Evolutionary conservation across 768 basidiomycete species (phyloP).

Genomic region (Termitomyces sp.): DNA sequence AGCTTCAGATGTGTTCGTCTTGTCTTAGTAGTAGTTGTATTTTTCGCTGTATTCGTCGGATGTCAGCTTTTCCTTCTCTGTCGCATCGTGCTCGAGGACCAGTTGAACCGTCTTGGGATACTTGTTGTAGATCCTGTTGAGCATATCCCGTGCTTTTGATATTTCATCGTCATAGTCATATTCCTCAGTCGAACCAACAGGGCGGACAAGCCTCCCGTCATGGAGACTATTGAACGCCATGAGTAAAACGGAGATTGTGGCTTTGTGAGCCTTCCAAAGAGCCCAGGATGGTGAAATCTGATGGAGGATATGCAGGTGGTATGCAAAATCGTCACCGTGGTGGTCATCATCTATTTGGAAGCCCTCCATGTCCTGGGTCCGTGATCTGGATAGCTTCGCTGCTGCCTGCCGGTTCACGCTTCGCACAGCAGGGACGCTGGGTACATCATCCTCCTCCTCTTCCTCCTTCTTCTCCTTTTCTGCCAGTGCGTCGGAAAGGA

Average conservation of each 20-base stretch:
- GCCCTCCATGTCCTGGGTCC: conserved; percentile 11
- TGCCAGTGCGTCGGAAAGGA: conserved; percentile 29
- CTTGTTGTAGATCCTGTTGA: conserved; percentile 40
- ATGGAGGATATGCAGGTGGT: conserved; percentile 54
- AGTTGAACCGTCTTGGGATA: conserved; percentile 42
- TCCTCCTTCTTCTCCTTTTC: background rate
- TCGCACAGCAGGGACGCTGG: conserved; percentile 25
- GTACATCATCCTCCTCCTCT: conserved; percentile 15
- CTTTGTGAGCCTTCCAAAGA: conserved; percentile 57
- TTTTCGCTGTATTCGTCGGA: conserved; percentile 20
- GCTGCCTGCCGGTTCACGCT: conserved; percentile 17
- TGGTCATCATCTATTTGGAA: conserved; percentile 11
- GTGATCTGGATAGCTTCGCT: conserved; percentile 11
- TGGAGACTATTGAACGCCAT: conserved; percentile 42
- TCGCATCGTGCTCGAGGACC: conserved; percentile 27
- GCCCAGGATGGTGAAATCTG: conserved; percentile 62
- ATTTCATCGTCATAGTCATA: conserved; percentile 19
- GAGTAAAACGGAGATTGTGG: conserved; percentile 42
- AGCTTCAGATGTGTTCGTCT: background rate
- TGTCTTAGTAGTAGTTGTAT: conserved; percentile 22
- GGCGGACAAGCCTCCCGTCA: conserved; percentile 43
- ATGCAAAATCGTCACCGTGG: conserved; percentile 46
- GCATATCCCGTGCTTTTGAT: conserved; percentile 31
- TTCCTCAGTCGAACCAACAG: conserved; percentile 25
- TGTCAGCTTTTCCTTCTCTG: conserved; percentile 23